Conservation (phyloP, 371 early-diverging fungal genomes). For the Mortierella sp. region DNA sequence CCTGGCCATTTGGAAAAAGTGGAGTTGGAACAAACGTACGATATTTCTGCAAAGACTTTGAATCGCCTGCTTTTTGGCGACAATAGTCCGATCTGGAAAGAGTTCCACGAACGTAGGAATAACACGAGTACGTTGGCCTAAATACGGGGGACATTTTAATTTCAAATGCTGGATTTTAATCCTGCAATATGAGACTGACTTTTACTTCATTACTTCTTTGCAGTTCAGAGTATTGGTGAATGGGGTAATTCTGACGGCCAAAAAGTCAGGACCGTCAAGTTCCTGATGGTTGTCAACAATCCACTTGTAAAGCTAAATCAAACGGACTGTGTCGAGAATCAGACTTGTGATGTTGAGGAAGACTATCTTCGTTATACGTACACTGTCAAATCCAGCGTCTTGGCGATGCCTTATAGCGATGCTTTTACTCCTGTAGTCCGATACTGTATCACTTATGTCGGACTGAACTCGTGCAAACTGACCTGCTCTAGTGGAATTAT, state of each 20-base stretch:
- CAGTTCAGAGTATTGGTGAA: conserved; percentile 60
- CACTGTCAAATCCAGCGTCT: conserved; percentile 58
- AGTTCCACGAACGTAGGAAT: conserved; percentile 60
- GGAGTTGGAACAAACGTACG: conserved; percentile 67
- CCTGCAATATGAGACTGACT: conserved; percentile 18
- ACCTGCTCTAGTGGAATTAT: conserved; percentile 66
- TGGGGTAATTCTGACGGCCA: conserved; percentile 56
- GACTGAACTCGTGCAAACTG: conserved; percentile 60
- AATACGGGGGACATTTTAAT: neutral
- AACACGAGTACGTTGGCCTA: conserved; percentile 57
- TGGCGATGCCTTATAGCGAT: conserved; percentile 72
- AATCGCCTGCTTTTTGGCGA: conserved; percentile 71
- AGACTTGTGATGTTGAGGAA: conserved; percentile 62
- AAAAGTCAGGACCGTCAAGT: conserved; percentile 61
- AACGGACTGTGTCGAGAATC: conserved; percentile 70
- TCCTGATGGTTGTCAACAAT: conserved; percentile 68
- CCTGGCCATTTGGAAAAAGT: conserved; percentile 75
- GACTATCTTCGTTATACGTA: conserved; percentile 59
- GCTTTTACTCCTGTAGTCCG: conserved; percentile 69
- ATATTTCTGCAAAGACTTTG: conserved; percentile 71
- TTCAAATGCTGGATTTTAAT: neutral
- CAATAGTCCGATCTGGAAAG: conserved; percentile 63
- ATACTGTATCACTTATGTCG: conserved; percentile 69
- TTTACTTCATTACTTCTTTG: neutral
- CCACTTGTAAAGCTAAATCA: conserved; percentile 71